These are phyloP conservation scores for Phoenix roebelenii DNA, from an alignment of 176 grass and related monocot genomes.

Conservation along the genomic window DNA sequence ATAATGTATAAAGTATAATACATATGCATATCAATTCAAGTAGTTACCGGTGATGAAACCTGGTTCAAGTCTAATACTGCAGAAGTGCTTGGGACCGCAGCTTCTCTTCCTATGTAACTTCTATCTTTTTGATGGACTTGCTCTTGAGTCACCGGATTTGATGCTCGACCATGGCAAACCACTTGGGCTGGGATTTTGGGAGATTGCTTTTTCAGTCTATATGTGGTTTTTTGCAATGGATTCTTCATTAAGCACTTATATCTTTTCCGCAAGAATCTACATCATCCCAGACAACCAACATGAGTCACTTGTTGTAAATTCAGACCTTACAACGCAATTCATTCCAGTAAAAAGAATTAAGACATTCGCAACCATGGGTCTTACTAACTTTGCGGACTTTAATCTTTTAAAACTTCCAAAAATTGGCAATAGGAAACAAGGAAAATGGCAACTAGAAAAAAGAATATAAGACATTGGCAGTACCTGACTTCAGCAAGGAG, in stretches of 20 bases:
- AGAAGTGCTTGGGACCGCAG: slow-evolving; percentile 17
- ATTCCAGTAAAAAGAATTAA: too few relatives aligned
- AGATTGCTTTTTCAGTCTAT: slow-evolving; percentile 29
- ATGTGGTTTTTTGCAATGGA: slow-evolving; percentile 30
- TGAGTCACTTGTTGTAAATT: not conserved
- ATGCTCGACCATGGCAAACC: not conserved
- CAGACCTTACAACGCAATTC: too few relatives aligned
- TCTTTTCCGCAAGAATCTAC: slow-evolving; percentile 47
- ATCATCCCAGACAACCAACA: not conserved
- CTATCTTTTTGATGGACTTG: not conserved
- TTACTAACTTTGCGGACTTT: too few relatives aligned
- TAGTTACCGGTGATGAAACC: slow-evolving; percentile 42
- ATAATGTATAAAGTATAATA: too few relatives aligned
- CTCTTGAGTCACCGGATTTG: not conserved
- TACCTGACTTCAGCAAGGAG: slow-evolving; percentile 67
- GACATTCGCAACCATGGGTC: too few relatives aligned
- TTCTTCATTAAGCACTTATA: slow-evolving; percentile 32
- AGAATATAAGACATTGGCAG: not conserved
- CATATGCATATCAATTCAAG: not conserved
- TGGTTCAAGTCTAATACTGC: slow-evolving; percentile 56
- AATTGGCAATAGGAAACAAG: too few relatives aligned
- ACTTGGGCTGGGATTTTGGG: not conserved
- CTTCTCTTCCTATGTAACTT: not conserved
- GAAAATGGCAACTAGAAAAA: not conserved
- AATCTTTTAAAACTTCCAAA: too few relatives aligned